phyloP scores from a whole-genome alignment of 768 basidiomycete species.

The Boletales sp. region DNA sequence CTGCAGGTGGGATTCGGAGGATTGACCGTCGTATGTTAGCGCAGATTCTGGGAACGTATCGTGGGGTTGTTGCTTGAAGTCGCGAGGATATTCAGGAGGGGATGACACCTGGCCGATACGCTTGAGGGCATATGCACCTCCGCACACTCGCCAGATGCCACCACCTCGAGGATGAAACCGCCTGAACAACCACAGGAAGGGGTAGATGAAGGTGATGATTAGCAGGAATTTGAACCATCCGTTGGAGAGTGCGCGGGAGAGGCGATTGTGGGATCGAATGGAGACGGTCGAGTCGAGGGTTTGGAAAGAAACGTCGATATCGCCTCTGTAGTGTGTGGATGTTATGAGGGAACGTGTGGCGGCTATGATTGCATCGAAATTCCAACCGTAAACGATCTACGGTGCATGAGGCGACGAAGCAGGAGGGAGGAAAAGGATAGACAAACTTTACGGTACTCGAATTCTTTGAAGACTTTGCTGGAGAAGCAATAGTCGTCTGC shows the following conservation, averaged over 20 bases:
- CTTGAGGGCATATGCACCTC: conserved; percentile 73
- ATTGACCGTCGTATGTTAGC: conserved; percentile 11
- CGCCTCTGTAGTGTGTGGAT: conserved; percentile 38
- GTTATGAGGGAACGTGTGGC: conserved; percentile 37
- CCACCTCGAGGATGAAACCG: conserved; percentile 66
- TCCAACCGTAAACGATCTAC: conserved; percentile 59
- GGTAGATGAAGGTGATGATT: conserved; percentile 68
- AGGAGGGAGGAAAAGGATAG: background rate
- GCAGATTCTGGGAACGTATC: conserved; percentile 3
- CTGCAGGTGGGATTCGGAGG: conserved; percentile 23
- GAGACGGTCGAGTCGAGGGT: conserved; percentile 47
- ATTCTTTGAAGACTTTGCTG: conserved; percentile 70
- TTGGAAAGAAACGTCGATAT: conserved; percentile 46
- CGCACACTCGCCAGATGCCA: conserved; percentile 72
- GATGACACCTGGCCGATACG: conserved; percentile 25
- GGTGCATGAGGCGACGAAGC: conserved; percentile 24
- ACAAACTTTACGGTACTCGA: conserved; percentile 64
- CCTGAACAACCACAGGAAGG: conserved; percentile 78
- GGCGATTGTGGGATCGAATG: conserved; percentile 61
- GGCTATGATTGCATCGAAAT: conserved; percentile 38
- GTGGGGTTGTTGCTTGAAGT: conserved; percentile 1
- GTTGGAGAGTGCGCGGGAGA: conserved; percentile 67
- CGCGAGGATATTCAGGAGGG: conserved; percentile 2
- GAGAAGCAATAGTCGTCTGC: conserved; percentile 80
- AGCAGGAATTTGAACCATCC: conserved; percentile 69